phyloP scores from a whole-genome alignment of 805 yeast genomes.

The Ogataea ramenticola region DNA sequence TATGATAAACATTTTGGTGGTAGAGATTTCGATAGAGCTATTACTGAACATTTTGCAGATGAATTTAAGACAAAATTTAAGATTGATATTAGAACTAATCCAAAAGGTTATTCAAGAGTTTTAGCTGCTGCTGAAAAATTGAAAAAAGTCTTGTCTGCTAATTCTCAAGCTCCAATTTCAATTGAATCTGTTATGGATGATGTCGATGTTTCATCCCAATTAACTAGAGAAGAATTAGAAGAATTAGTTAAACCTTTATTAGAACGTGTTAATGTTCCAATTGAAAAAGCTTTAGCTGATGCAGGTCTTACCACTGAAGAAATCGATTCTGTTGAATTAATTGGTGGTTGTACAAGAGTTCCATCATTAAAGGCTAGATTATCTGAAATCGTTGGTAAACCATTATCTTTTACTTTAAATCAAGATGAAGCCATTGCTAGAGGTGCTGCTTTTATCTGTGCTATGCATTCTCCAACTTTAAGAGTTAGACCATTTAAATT shows the following conservation, averaged over 20 bases:
- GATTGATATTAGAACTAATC: slow-evolving; percentile 84
- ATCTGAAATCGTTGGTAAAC: slow-evolving; percentile 74
- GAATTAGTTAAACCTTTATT: slow-evolving; percentile 79
- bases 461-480: slow-evolving; percentile 97
- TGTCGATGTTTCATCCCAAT: slow-evolving; percentile 84
- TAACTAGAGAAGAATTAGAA: slow-evolving; percentile 90
- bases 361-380: slow-evolving; percentile 85
- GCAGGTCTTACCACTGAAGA: slow-evolving; percentile 71
- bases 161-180: slow-evolving; percentile 87
- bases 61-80: slow-evolving; percentile 89
- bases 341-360: slow-evolving; percentile 98
- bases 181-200: slow-evolving; percentile 97
- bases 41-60: slow-evolving; percentile 90
- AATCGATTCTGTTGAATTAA: slow-evolving; percentile 85
- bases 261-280: slow-evolving; percentile 67
- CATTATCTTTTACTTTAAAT: slow-evolving; percentile 88
- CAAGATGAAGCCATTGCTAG: slow-evolving; percentile 99
- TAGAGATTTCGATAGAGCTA: slow-evolving; percentile 89
- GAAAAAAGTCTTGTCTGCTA: slow-evolving; percentile 95
- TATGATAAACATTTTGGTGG: slow-evolving; percentile 98
- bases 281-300: slow-evolving; percentile 71
- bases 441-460: slow-evolving; percentile 99
- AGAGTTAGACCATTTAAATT: slow-evolving; percentile 98
- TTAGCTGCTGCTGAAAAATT: slow-evolving; percentile 85
- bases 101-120: slow-evolving; percentile 93